Conservation (phyloP, 805 yeast species). For the Wickerhamiella allomyrinae region DNA sequence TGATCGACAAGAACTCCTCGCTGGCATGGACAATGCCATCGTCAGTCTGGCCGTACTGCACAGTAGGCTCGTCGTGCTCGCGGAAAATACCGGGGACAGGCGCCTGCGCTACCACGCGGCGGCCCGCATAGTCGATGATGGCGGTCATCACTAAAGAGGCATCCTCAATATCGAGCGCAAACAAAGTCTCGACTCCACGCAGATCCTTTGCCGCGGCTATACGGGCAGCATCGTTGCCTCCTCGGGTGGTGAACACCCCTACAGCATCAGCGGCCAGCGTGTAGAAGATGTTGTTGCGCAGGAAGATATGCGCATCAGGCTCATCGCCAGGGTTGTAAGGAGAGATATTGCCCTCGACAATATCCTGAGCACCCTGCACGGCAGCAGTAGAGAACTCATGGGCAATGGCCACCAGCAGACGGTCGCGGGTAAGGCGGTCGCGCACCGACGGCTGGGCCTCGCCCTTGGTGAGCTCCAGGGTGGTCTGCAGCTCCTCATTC, state of each 20-base stretch:
- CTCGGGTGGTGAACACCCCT: slow-evolving; percentile 48
- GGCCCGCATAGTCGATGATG: slow-evolving; percentile 83
- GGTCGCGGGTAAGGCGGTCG: slow-evolving; percentile 64
- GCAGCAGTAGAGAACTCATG: slow-evolving; percentile 69
- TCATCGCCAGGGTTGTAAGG: slow-evolving; percentile 75
- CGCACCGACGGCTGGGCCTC: slow-evolving; percentile 32
- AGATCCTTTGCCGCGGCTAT: slow-evolving; percentile 69
- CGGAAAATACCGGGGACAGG: slow-evolving; percentile 87
- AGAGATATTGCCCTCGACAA: slow-evolving; percentile 55
- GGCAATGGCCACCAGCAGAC: slow-evolving; percentile 51
- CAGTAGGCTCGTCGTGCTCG: slow-evolving; percentile 32
- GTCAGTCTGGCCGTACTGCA: slow-evolving; percentile 64
- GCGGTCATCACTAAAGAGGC: slow-evolving; percentile 64
- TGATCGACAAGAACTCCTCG: slow-evolving; percentile 37
- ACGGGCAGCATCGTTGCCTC: slow-evolving; percentile 79
- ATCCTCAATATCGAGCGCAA: slow-evolving; percentile 47
- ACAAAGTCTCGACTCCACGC: slow-evolving; percentile 52
- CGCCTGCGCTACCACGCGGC: slow-evolving; percentile 78
- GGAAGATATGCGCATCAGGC: slow-evolving; percentile 45
- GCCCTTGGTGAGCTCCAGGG: slow-evolving; percentile 48
- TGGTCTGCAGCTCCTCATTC: slow-evolving; percentile 81
- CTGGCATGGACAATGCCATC: slow-evolving; percentile 39
- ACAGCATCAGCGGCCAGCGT: slow-evolving; percentile 60
- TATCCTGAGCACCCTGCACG: slow-evolving; percentile 61
- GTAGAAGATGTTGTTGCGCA: slow-evolving; percentile 76